A percentile compares a stretch with the other conserved stretches of the same genome.
These are phyloP conservation scores for Colletotrichum phormii DNA, from an alignment of 2,329 filamentous ascomycete species.

Conservation along the genomic window DNA sequence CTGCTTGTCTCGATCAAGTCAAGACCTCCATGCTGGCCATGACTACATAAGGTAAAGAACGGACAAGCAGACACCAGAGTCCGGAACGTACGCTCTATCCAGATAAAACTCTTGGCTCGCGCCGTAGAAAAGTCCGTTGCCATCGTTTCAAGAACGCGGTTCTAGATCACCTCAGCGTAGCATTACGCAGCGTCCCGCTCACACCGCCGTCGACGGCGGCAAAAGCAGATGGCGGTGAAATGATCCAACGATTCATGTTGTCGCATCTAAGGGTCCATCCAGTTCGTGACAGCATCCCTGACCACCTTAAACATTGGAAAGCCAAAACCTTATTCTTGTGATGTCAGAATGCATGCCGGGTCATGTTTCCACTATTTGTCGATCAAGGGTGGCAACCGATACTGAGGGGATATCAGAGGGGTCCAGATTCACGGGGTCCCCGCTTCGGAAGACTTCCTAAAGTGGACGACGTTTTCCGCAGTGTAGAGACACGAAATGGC, in stretches of 20 bases:
- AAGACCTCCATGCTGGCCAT: neutral
- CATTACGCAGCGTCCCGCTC: neutral
- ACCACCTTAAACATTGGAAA: too few relatives aligned
- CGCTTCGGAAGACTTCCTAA: constrained; percentile 1
- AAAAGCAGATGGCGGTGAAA: neutral
- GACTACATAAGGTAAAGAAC: neutral
- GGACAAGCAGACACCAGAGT: neutral
- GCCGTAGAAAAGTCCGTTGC: neutral
- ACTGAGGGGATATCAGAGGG: neutral
- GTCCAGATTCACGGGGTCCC: neutral
- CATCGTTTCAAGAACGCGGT: neutral
- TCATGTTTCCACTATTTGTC: neutral
- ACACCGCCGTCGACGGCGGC: neutral
- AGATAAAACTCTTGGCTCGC: neutral
- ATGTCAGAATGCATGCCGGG: neutral
- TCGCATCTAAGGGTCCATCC: neutral
- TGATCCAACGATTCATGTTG: neutral
- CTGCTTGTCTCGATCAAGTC: neutral
- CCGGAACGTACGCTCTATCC: too few relatives aligned
- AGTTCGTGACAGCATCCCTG: neutral
- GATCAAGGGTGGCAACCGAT: neutral
- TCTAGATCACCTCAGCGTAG: neutral
- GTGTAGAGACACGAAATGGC: neutral
- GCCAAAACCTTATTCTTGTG: too few relatives aligned
- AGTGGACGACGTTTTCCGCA: neutral